Evolutionary conservation across 1,284 basidiomycete genomes (phyloP).

Genomic region (Mixia osmundae): DNA sequence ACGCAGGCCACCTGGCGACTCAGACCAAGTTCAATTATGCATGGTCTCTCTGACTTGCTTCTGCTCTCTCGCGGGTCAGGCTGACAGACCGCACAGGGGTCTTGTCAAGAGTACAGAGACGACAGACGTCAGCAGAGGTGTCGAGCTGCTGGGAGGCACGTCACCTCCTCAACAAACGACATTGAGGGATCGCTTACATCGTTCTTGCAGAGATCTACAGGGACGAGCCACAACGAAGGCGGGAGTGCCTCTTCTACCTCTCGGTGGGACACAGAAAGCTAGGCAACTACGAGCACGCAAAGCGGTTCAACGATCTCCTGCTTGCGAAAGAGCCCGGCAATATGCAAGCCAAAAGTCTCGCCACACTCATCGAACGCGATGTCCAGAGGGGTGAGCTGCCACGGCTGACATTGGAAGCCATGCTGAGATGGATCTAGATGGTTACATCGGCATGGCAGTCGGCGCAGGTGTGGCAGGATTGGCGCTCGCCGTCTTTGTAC

Average conservation of each 20-base stretch:
- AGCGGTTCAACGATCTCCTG: conserved; percentile 79
- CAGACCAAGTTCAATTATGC: conserved; percentile 98
- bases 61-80: neutral
- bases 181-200: neutral
- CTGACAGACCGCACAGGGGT: conserved; percentile 35
- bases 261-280: conserved; percentile 93
- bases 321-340: conserved; percentile 86
- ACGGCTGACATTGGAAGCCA: neutral
- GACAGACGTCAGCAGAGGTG: conserved; percentile 71
- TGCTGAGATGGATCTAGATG: conserved; percentile 1
- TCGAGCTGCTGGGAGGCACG: conserved; percentile 70
- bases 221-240: conserved; percentile 55
- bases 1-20: conserved; percentile 46
- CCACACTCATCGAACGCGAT: conserved; percentile 60
- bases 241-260: conserved; percentile 95
- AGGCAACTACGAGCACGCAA: conserved; percentile 80
- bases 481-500: conserved; percentile 4
- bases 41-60: conserved; percentile 17
- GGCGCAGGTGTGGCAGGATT: conserved; percentile 4
- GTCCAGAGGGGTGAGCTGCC: conserved; percentile 47
- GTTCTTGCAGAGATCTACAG: conserved; percentile 58
- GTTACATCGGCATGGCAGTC: conserved; percentile 9
- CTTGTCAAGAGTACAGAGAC: conserved; percentile 64
- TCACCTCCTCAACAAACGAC: conserved; percentile 6
- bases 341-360: conserved; percentile 71